Percentiles rank a stretch among this genome's conserved stretches.
Conservation (phyloP, 805 yeast genomes). For the Hemisphaericaspora nanyangensis region DNA sequence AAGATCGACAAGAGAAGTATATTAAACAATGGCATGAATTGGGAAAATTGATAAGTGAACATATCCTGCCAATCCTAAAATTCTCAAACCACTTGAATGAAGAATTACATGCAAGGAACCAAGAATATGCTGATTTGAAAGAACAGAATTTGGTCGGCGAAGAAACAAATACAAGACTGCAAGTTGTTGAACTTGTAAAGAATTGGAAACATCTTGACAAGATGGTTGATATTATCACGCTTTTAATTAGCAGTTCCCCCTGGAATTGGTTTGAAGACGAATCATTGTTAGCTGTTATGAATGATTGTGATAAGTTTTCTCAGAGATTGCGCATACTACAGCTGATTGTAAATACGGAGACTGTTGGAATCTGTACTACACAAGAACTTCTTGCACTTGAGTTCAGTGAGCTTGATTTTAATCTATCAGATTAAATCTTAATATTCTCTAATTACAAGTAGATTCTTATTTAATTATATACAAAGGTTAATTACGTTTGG, state of each 20-base stretch:
- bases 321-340: slow-evolving; percentile 18
- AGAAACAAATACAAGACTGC: slow-evolving; percentile 1
- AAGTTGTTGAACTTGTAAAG: slow-evolving; percentile 11
- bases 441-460: neutral
- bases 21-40: slow-evolving; percentile 5
- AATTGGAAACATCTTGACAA: slow-evolving; percentile 18
- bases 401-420: slow-evolving; percentile 13
- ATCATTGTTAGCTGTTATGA: slow-evolving; percentile 21
- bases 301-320: slow-evolving; percentile 23
- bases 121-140: slow-evolving; percentile 8
- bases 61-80: slow-evolving; percentile 16
- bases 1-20: slow-evolving; percentile 4
- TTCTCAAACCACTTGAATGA: slow-evolving; percentile 12
- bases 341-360: slow-evolving; percentile 14
- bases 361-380: slow-evolving; percentile 10
- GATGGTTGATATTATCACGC: slow-evolving; percentile 28
- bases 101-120: slow-evolving; percentile 8
- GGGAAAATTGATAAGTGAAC: slow-evolving; percentile 5
- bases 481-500: slow-evolving; percentile 21
- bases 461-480: neutral
- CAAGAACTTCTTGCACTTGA: slow-evolving; percentile 22
- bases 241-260: slow-evolving; percentile 30
- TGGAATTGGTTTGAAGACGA: slow-evolving; percentile 35
- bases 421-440: neutral
- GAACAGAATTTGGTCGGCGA: slow-evolving; percentile 11